Base-by-base conservation (phyloP, 1,284 basidiomycete genomes). In the Boletellus dicymbophilus region DNA sequence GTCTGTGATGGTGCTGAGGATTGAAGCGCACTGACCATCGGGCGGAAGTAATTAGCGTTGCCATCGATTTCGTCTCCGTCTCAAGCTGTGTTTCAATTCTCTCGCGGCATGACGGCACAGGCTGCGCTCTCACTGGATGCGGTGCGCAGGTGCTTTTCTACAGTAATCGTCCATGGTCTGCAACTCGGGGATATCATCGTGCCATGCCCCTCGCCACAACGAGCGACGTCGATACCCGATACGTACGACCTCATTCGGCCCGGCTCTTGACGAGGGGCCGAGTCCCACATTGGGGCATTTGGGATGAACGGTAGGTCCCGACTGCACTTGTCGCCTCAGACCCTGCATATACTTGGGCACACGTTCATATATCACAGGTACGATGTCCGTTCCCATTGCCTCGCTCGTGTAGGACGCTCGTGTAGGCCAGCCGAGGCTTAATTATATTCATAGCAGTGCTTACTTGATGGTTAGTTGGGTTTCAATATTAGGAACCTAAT, bases 1-100 rank as follows among this genome's bases (percentile, higher is more conserved):
- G 69, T 71, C 66, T 66, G 69, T 68, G 66, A 66, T 68, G 69
- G 64, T 69, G 67, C 69, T 65, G 68, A 68, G 59, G 66, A 60
- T 71, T 65, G 59, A 59, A 46, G 63, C 69, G 65, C 68, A 64
- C 61, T 68, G 60, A 67, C 68, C 68, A 67, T 56, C 37, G 55
- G 44, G 57, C 31, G 43, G 48, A 51, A 33, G 53, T 49, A 60
- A 58, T 57, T 62, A 56, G 51, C 48, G 56, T 69, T 47, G 53
- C 56, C 63, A 51, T 56, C 42, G 0, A 41, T 58, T 60, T 46
- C 0, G 11, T 62, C 67, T 68, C 65, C 65, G 69, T 44, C 52
- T 37, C 0, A 61, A 70, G 53, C 66, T 55, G 4, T 48, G 15
- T 44, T 57, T 59, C 0, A 63, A 69, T 46, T 25, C 0, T 2